Base-by-base conservation (phyloP, 495 filamentous ascomycete species). In the Emericellopsis terricola region DNA sequence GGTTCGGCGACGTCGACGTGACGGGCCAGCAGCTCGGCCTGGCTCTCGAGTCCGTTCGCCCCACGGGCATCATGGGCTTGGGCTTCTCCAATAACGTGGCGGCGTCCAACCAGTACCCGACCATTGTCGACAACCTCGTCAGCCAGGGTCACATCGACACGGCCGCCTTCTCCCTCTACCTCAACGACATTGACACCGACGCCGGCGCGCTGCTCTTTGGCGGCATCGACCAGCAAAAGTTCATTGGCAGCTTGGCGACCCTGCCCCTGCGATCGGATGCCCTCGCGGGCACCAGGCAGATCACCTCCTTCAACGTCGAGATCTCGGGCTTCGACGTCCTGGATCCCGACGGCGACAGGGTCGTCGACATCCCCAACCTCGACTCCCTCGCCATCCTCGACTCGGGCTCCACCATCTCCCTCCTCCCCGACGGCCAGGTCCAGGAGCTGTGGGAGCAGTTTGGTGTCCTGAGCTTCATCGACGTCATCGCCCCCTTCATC, bases 121-220 rank as follows among this genome's bases (percentile, higher is more conserved):
- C 89, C 48, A 64, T 94, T 17, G 78, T 89, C 27, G 69, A 73
- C 41, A 54, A 71, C 9, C 68, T 97, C 62, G 68, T 72, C 26
- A 52, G 72, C 23, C 65, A 77, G 39, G 71, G 71, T 3, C 33
- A 78, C 26, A 89, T 94, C 48, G 67, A 70, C 31, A 72, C 69
- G n/a, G 77, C 72, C 43, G 86, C 86, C 17, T 97, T 89, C 52
- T 86, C 79, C 37, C 58, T 94, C 8, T 94, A 83, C 64, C 63
- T 94, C 17, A 62, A 71, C 49, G 62, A 67, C 42, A 47, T 60
- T 5, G 57, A 73, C 18, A 62, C 78, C 29, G 69, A 66, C 29
- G 71, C 75, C 1, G 89, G 89, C 13, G 69, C 69, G 19, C 77
- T 97, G 37, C 62, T 97, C 19, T 94, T 97, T 44, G 89, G 89